Percentiles rank a stretch among this genome's conserved stretches.
Conservation (phyloP, 768 basidiomycete genomes). For the Leccinum boreale region DNA sequence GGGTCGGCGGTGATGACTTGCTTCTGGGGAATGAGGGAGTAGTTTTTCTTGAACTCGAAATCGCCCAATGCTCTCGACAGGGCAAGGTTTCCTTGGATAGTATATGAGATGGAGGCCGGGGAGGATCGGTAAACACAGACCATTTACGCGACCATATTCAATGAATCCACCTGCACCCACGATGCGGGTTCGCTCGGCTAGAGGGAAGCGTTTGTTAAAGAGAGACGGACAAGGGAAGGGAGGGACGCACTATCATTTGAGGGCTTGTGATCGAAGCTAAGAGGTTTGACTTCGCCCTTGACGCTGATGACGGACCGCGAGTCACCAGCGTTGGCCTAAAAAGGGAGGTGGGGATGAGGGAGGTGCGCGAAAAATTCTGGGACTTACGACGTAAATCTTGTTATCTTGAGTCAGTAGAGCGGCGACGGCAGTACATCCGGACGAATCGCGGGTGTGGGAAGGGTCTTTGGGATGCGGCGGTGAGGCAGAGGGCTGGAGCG, state of each 20-base stretch:
- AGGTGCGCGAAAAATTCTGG: constrained; percentile 6
- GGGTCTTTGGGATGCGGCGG: constrained; percentile 53
- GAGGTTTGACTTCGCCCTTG: constrained; percentile 80
- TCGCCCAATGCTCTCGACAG: constrained; percentile 94
- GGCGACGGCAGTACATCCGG: constrained; percentile 94
- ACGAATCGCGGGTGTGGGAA: constrained; percentile 84
- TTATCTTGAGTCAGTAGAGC: constrained; percentile 75
- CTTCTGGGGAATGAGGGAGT: constrained; percentile 71
- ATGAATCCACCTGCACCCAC: constrained; percentile 91
- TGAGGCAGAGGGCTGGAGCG: background rate
- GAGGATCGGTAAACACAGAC: constrained; percentile 38
- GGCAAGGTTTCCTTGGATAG: constrained; percentile 80
- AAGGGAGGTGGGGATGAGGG: constrained; percentile 1
- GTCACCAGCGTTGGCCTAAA: constrained; percentile 95
- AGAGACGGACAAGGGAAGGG: background rate
- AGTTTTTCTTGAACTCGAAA: constrained; percentile 98
- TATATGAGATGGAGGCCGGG: background rate
- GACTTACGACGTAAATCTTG: constrained; percentile 75
- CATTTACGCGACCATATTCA: constrained; percentile 96
- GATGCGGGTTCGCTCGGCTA: constrained; percentile 85
- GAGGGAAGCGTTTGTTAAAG: constrained; percentile 2
- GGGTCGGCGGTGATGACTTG: constrained; percentile 96
- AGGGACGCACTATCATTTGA: constrained; percentile 66
- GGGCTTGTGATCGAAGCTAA: constrained; percentile 97
- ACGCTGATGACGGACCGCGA: constrained; percentile 86